Conservation (phyloP, 2,329 filamentous ascomycete genomes). For the Nothophaeocryptopus gaeumannii region DNA sequence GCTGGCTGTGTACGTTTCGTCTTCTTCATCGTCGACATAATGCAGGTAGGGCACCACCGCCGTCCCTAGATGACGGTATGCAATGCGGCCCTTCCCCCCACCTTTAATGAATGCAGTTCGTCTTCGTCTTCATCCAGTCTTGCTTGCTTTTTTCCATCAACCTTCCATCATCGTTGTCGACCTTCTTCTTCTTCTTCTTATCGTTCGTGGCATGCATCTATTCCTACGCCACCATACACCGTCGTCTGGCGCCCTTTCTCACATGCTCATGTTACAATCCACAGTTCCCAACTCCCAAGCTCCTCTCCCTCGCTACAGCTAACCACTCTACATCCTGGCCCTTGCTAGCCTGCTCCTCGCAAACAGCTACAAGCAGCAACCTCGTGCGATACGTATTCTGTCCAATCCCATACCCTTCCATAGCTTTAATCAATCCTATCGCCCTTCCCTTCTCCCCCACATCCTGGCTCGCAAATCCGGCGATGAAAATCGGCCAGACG, state of each 20-base stretch:
- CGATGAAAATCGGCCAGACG: conserved; percentile 55
- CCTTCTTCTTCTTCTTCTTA: no score
- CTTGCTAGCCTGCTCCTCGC: conserved; percentile 48
- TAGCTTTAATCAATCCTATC: conserved; percentile 48
- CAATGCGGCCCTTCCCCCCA: no score
- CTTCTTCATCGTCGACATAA: no score
- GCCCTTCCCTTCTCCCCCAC: conserved; percentile 46
- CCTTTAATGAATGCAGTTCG: no score
- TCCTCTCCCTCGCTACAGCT: conserved; percentile 45
- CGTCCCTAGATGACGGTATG: no score
- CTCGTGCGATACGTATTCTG: conserved; percentile 47
- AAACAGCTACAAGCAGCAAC: conserved; percentile 47
- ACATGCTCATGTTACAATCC: conserved; percentile 39
- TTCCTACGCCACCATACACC: no score
- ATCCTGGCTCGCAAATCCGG: conserved; percentile 46
- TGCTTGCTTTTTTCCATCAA: no score
- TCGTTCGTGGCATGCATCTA: no score
- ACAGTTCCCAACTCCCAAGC: conserved; percentile 52
- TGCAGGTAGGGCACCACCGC: no score
- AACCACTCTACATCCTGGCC: conserved; percentile 52
- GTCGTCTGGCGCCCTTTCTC: neutral
- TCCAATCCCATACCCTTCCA: conserved; percentile 49
- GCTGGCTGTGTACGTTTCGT: no score
- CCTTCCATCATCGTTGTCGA: no score
- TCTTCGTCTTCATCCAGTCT: no score